Percentiles rank a stretch among this genome's conserved stretches.
phyloP scores from a whole-genome alignment of 768 basidiomycete species.

The Mycena chlorophos region DNA sequence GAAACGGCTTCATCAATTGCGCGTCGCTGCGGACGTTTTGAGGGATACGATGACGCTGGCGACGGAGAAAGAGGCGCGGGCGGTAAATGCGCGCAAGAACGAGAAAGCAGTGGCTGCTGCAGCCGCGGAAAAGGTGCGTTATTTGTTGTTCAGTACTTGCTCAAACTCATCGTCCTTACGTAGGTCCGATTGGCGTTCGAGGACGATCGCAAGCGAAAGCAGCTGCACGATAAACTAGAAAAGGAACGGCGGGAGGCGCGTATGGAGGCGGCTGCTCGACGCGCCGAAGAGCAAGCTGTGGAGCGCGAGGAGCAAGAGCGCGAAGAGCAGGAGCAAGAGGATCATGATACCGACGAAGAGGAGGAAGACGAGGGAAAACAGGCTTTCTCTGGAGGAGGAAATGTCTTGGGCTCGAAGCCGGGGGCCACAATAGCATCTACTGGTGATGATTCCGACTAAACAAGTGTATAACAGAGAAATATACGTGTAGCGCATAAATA shows the following conservation, averaged over 20 bases:
- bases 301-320: conserved; percentile 4
- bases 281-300: conserved; percentile 14
- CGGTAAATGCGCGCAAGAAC: conserved; percentile 47
- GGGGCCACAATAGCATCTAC: conserved; percentile 15
- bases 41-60: conserved; percentile 60
- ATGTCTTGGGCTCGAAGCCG: conserved; percentile 21
- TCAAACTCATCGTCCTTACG: conserved; percentile 1
- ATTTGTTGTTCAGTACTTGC: neutral
- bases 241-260: conserved; percentile 48
- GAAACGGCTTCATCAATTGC: conserved; percentile 52
- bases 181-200: conserved; percentile 80
- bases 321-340: conserved; percentile 14
- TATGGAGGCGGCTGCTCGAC: conserved; percentile 28
- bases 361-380: conserved; percentile 11
- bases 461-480: neutral
- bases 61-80: conserved; percentile 49
- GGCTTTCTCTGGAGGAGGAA: conserved; percentile 31
- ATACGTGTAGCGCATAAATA: neutral
- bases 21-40: conserved; percentile 64
- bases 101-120: conserved; percentile 60
- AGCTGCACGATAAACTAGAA: conserved; percentile 59
- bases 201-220: conserved; percentile 70
- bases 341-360: conserved; percentile 8
- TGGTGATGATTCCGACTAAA: neutral
- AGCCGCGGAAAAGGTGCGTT: conserved; percentile 54